Evolutionary conservation across 2,329 filamentous ascomycete genomes (phyloP), one percentile per base, ranked within the genome.

Genomic region (Ophiocordyceps camponoti-floridani): DNA sequence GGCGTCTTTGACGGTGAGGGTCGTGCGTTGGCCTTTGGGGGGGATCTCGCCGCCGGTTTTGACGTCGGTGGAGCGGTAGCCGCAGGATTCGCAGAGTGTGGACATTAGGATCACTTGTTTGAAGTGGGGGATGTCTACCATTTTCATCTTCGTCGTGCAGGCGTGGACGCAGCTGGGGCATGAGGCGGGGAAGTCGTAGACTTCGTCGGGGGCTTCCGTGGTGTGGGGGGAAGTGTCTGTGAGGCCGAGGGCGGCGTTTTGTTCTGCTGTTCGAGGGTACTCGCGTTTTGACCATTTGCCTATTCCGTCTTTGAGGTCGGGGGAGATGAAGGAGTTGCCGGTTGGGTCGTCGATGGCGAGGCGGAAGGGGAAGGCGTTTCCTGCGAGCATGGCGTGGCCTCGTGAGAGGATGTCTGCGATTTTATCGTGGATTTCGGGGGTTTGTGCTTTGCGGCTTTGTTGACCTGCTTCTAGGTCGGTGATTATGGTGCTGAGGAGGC

Each of bases 81-180:
- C 89, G 59, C 91, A 98, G 61, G 82, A 73, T 27, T 89, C 81
- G 64, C 91, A 98, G 27, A 86, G 80, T 2, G 89, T 96, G 53
- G 81, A 88, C 84, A 94, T 96, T 54, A 98, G 72, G 38, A 95
- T 80, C 3, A 98, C 91, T 58, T 96, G 85, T 66, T 95, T 94
- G 69, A 98, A 98, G 65, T 94, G 83, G 1, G 91, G 91, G 49
- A 98, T 95, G 56, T 94, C 86, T 46, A 96, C 86, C 81, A 94
- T 94, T 69, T 95, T 94, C 86, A 95, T 95, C 63, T 94, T 88
- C 10, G 93, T 94, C 4, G 79, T 78, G 64, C 88, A 95, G 4
- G 77, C 67, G 62, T 84, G 84, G 56, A 80, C 79, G 69, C 91
- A 98, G 49, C 85, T 89, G 0, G 91, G 91, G 62, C 91, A 98